These are phyloP conservation scores for Kondoa malvinella DNA, from an alignment of 768 basidiomycete genomes.

Conservation along the genomic window DNA sequence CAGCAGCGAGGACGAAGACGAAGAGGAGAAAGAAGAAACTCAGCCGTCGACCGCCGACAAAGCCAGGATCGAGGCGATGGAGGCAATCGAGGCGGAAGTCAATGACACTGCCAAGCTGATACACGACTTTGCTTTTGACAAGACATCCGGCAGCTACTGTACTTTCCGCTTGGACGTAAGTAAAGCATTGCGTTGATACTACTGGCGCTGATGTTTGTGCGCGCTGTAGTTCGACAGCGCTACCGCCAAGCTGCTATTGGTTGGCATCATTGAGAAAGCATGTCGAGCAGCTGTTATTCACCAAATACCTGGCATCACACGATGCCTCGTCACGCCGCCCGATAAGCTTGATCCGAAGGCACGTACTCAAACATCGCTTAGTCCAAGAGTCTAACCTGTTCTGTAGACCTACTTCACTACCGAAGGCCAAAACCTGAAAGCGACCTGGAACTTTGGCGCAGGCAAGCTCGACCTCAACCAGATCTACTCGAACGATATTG, in stretches of 20 bases:
- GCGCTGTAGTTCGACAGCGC: constrained; percentile 57
- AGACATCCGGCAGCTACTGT: constrained; percentile 37
- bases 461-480: constrained; percentile 53
- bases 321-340: constrained; percentile 57
- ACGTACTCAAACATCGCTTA: constrained; percentile 26
- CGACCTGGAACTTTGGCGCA: constrained; percentile 53
- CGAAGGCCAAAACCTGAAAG: constrained; percentile 83
- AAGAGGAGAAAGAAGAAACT: constrained; percentile 41
- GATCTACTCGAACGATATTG: constrained; percentile 88
- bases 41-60: constrained; percentile 43
- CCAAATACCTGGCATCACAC: constrained; percentile 70
- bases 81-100: neutral
- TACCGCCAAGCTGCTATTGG: constrained; percentile 80
- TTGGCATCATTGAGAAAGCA: constrained; percentile 76
- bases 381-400: neutral
- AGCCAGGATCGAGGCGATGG: constrained; percentile 33
- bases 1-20: constrained; percentile 37
- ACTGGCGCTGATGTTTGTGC: neutral
- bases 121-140: constrained; percentile 39
- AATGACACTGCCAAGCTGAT: constrained; percentile 38
- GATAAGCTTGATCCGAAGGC: constrained; percentile 41
- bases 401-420: constrained; percentile 40
- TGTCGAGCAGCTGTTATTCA: constrained; percentile 72
- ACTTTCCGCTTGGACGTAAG: constrained; percentile 70
- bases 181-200: constrained; percentile 12